Evolutionary conservation across 805 yeast species (phyloP), one percentile per base, ranked within the genome.

Genomic region (Kazachstania kunashirensis): DNA sequence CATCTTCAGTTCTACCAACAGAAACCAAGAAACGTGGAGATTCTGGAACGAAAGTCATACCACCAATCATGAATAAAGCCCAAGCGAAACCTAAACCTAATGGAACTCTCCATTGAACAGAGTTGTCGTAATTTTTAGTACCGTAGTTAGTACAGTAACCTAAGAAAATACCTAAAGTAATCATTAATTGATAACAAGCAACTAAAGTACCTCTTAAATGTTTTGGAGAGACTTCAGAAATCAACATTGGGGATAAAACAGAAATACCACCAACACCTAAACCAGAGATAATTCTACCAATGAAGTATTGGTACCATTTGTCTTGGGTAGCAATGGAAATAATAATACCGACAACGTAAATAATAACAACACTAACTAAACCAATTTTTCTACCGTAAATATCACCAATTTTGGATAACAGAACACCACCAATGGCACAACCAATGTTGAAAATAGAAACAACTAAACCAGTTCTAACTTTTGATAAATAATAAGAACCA

Each of bases 91-190:
- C 65, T 44, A 75, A 59, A 42, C 79, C 79, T 52, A 79, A 63
- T 39, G 80, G 82, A 47, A 78, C 68, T 71, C 85, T 75, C 85
- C 85, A 79, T 63, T 75, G 81, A 6, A 59, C 84, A 29, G 88
- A 78, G 66, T 79, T 78, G 54, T 70, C 67, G 53, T 61, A 63
- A n/a, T 36, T 47, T 48, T 73, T 71, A 42, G 83, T 75, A 57
- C 84, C 86, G 57, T 69, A 79, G 42, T 75, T 75, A 36, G 78
- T 67, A 62, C 84, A 78, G 69, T 77, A 77, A 57, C 85, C 88
- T 48, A 79, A 63, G 62, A 79, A 78, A 51, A 79, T 79, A 63
- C 84, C 86, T 33, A 73, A 61, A 24, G 85, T 78, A 46, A 77
- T 73, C 71, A 71, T 73, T 57, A 79, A 65, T 61, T 79, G 85